Conservation (phyloP, 164 flowering plant species). For the Dillenia suffruticosa region DNA sequence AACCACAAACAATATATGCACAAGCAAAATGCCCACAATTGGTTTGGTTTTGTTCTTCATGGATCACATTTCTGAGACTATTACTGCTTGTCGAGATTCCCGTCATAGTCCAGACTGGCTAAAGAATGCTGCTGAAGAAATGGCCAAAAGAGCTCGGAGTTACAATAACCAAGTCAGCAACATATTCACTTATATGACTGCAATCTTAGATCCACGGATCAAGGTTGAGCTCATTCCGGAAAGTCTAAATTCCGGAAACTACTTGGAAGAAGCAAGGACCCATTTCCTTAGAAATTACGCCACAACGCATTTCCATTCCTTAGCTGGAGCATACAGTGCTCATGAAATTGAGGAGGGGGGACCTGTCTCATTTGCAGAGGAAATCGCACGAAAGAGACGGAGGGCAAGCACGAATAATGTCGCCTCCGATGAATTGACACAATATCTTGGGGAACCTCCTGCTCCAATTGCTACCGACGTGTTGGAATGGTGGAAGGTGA, state of each 20-base stretch:
- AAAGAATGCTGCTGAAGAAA: conserved; percentile 71
- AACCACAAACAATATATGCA: conserved; percentile 77
- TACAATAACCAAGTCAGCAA: conserved; percentile 75
- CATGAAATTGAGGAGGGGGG: conserved; percentile 67
- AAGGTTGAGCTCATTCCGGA: conserved; percentile 85
- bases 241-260: conserved; percentile 53
- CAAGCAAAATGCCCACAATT: conserved; percentile 64
- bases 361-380: conserved; percentile 85
- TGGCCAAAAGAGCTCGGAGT: conserved; percentile 55
- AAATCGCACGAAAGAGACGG: conserved; percentile 86
- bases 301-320: conserved; percentile 53
- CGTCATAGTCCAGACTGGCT: conserved; percentile 79
- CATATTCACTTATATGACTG: conserved; percentile 78
- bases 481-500: conserved; percentile 93
- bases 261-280: conserved; percentile 70
- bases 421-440: conserved; percentile 78
- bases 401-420: conserved; percentile 54
- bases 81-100: conserved; percentile 60
- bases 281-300: conserved; percentile 76
- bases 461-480: conserved; percentile 80
- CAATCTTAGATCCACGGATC: conserved; percentile 91
- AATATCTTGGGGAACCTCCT: conserved; percentile 82
- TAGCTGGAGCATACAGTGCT: conserved; percentile 36
- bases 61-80: conserved; percentile 86
- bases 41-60: conserved; percentile 92